A percentile compares a stretch with the other conserved stretches of the same genome.
These are phyloP conservation scores for Debaryomyces nepalensis DNA, from an alignment of 1,139 yeast genomes.

Conservation along the genomic window DNA sequence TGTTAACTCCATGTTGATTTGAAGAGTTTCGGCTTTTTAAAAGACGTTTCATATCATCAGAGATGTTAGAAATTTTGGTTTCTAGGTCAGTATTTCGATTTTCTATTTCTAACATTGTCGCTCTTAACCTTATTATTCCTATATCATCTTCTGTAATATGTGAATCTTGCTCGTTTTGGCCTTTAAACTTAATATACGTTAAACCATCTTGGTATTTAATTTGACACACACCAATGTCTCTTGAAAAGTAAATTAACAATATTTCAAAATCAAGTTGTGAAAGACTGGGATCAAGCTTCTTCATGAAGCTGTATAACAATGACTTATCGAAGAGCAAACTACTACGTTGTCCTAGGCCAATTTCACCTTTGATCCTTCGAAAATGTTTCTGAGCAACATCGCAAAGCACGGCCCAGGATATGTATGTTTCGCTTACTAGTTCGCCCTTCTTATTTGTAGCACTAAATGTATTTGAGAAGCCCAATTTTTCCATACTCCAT, in stretches of 20 bases:
- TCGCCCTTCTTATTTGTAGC: constrained; percentile 19
- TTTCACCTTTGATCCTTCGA: constrained; percentile 14
- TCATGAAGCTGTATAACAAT: constrained; percentile 22
- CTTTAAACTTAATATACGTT: constrained; percentile 30
- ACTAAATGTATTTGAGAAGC: constrained; percentile 13
- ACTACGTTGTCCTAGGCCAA: constrained; percentile 25
- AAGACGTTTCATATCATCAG: constrained; percentile 19
- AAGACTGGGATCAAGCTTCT: constrained; percentile 18
- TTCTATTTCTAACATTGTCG: constrained; percentile 25
- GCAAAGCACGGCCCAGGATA: constrained; percentile 30
- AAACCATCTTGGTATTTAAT: constrained; percentile 19
- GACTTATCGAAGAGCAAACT: constrained; percentile 26
- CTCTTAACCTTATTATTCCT: constrained; percentile 30
- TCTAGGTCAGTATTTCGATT: constrained; percentile 27
- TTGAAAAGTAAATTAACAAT: constrained; percentile 29
- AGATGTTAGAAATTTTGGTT: constrained; percentile 28
- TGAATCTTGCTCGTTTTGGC: constrained; percentile 1
- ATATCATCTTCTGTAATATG: constrained; percentile 36
- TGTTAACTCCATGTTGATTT: not conserved
- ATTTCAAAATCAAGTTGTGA: constrained; percentile 29
- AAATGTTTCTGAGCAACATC: constrained; percentile 21
- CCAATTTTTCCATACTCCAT: constrained; percentile 20
- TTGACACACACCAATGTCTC: constrained; percentile 27
- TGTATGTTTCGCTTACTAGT: constrained; percentile 29
- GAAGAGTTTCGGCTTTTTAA: constrained; percentile 2